Evolutionary conservation across 768 basidiomycete genomes (phyloP).

Genomic region (Tylopilus sp.): DNA sequence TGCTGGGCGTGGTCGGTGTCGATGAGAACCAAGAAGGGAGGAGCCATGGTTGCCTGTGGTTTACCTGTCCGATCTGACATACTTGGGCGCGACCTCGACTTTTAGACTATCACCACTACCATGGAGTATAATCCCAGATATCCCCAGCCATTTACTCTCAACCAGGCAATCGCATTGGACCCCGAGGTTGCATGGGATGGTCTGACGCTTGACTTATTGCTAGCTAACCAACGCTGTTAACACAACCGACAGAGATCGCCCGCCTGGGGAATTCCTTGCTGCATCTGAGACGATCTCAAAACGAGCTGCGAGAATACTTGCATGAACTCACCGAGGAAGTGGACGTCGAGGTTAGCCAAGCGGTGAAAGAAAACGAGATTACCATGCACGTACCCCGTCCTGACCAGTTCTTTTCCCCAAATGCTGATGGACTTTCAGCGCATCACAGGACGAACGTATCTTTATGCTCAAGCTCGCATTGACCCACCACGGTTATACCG

Average conservation of each 20-base stretch:
- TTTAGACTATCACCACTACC: neutral
- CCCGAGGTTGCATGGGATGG: slow-evolving; percentile 70
- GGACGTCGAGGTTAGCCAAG: slow-evolving; percentile 58
- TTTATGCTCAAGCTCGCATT: slow-evolving; percentile 64
- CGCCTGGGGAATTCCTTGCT: slow-evolving; percentile 69
- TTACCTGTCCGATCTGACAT: too few species aligned
- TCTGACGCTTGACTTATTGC: slow-evolving; percentile 23
- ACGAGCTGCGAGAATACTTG: slow-evolving; percentile 47
- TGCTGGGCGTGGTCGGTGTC: slow-evolving; percentile 41
- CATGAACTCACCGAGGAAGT: slow-evolving; percentile 32
- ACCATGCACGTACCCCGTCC: slow-evolving; percentile 61
- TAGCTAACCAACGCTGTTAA: slow-evolving; percentile 1
- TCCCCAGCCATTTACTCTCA: slow-evolving; percentile 70
- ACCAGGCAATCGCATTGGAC: slow-evolving; percentile 62
- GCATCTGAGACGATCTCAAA: slow-evolving; percentile 62
- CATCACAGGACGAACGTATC: slow-evolving; percentile 76
- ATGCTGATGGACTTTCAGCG: slow-evolving; percentile 41
- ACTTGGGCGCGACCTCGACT: too few species aligned
- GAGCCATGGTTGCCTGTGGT: slow-evolving; percentile 18
- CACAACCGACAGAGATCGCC: slow-evolving; percentile 54
- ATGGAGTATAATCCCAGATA: slow-evolving; percentile 71
- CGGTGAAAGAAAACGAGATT: slow-evolving; percentile 64
- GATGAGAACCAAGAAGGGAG: slow-evolving; percentile 57
- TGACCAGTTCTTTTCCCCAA: slow-evolving; percentile 10
- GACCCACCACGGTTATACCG: slow-evolving; percentile 52